phyloP scores from a whole-genome alignment of 106 monocot species.

The Hemerocallis citrina region DNA sequence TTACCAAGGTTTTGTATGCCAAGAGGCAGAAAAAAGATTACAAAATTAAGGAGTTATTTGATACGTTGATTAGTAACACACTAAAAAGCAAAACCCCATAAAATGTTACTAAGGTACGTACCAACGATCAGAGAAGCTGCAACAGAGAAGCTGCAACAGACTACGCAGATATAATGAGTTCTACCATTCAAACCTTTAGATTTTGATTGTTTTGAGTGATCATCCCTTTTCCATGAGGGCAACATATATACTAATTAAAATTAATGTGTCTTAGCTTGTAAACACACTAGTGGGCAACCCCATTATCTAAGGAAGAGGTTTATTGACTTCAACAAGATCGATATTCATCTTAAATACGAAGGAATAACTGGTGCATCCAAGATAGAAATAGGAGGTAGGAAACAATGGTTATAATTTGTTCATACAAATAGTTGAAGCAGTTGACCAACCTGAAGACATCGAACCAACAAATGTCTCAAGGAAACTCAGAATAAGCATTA shows the following conservation, averaged over 20 bases:
- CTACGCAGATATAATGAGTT: too few relatives aligned
- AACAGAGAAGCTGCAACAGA: too few relatives aligned
- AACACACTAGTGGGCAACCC: background rate
- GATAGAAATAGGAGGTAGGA: background rate
- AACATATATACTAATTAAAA: background rate
- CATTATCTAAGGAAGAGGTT: background rate
- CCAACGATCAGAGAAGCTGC: too few relatives aligned
- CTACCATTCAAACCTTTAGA: too few relatives aligned
- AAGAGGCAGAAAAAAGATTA: too few relatives aligned
- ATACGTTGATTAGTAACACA: too few relatives aligned
- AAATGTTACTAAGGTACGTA: too few relatives aligned
- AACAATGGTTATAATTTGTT: background rate
- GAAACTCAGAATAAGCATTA: slow-evolving; percentile 67
- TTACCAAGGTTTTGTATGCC: too few relatives aligned
- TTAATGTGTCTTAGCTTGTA: background rate
- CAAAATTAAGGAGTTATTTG: too few relatives aligned
- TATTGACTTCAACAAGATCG: too few relatives aligned
- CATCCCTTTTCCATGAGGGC: background rate
- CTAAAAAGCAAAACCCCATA: too few relatives aligned
- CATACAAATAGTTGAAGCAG: background rate
- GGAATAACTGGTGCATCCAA: background rate
- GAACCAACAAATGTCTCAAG: slow-evolving; percentile 98
- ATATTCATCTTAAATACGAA: background rate
- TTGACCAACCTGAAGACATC: slow-evolving; percentile 67
- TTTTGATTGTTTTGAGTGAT: background rate